phyloP scores from a whole-genome alignment of 495 filamentous ascomycete genomes.

The Penicillium arizonense region DNA sequence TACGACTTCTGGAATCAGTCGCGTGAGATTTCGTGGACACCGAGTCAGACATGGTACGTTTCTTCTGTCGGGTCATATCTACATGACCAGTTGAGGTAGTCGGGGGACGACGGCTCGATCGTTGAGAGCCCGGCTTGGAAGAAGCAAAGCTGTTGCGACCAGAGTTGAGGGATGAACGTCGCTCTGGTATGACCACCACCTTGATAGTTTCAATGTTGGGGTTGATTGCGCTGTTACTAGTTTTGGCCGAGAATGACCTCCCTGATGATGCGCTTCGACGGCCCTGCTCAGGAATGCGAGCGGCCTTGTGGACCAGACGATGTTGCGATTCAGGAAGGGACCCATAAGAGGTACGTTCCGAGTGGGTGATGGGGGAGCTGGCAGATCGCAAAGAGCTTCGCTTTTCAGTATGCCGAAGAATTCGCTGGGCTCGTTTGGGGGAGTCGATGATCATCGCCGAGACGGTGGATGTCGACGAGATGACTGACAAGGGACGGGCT shows the following conservation, averaged over 20 bases:
- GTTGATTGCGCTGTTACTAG: constrained; percentile 45
- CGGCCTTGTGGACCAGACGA: constrained; percentile 47
- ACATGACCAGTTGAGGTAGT: constrained; percentile 35
- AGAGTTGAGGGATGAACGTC: constrained; percentile 62
- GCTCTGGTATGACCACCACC: constrained; percentile 70
- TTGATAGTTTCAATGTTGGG: constrained; percentile 57
- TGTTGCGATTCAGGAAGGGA: constrained; percentile 42
- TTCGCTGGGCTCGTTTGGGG: constrained; percentile 47
- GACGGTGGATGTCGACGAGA: constrained; percentile 68
- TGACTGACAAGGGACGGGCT: constrained; percentile 52
- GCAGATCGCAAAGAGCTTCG: constrained; percentile 56
- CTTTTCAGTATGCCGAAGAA: constrained; percentile 70
- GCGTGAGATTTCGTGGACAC: constrained; percentile 25
- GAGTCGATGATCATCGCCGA: constrained; percentile 69
- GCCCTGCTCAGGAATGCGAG: constrained; percentile 47
- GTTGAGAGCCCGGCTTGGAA: constrained; percentile 38
- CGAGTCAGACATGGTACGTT: constrained; percentile 42
- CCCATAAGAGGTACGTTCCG: constrained; percentile 42
- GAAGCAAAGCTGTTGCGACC: constrained; percentile 34
- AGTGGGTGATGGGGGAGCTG: constrained; percentile 42
- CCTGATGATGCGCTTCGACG: constrained; percentile 60
- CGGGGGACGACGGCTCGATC: constrained; percentile 32
- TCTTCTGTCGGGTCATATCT: constrained; percentile 28
- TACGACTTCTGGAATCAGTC: constrained; percentile 25
- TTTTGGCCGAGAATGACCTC: constrained; percentile 52